Percentiles rank a stretch among this genome's conserved stretches.
Evolutionary conservation across 2,329 filamentous ascomycete species (phyloP).

Genomic region (Berkeleyomyces basicola): DNA sequence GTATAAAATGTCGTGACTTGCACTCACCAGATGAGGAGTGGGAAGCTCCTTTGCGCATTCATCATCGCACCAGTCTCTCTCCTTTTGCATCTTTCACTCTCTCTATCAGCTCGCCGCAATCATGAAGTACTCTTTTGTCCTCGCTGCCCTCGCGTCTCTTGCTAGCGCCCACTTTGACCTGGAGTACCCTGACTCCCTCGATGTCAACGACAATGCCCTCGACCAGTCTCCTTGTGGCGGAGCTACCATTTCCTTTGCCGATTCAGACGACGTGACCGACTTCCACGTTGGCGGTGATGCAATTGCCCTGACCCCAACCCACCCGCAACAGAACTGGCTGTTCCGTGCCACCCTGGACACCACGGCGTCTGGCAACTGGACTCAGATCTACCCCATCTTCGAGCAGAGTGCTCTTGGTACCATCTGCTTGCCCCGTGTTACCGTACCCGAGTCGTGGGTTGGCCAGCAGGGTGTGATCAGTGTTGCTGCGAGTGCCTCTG

Average conservation of each 20-base stretch:
- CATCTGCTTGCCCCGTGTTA: slow-evolving; percentile 35
- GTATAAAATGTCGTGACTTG: neutral
- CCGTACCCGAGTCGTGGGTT: slow-evolving; percentile 30
- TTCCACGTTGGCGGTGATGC: slow-evolving; percentile 10
- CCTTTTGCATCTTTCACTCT: neutral
- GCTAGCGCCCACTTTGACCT: slow-evolving; percentile 12
- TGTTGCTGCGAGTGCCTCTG: slow-evolving; percentile 34
- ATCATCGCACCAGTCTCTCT: neutral
- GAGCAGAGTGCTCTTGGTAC: slow-evolving; percentile 35
- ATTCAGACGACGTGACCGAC: slow-evolving; percentile 18
- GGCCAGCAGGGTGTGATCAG: slow-evolving; percentile 39
- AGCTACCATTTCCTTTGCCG: slow-evolving; percentile 8
- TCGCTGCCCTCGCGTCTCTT: slow-evolving; percentile 6
- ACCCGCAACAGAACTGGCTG: slow-evolving; percentile 7
- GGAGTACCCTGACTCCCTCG: slow-evolving; percentile 9
- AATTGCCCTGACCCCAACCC: slow-evolving; percentile 9
- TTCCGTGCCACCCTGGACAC: slow-evolving; percentile 10
- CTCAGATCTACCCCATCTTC: slow-evolving; percentile 22
- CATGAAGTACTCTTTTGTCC: slow-evolving; percentile 13
- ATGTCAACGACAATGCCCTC: slow-evolving; percentile 8
- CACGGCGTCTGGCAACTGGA: slow-evolving; percentile 7
- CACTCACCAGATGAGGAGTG: neutral
- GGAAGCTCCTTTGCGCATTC: neutral
- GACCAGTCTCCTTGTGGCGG: slow-evolving; percentile 10
- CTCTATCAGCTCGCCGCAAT: slow-evolving; percentile 3